A percentile compares a stretch with the other conserved stretches of the same genome.
These are phyloP conservation scores for Phoenix dactylifera DNA, from an alignment of 176 grass and related monocot species.

Conservation along the genomic window DNA sequence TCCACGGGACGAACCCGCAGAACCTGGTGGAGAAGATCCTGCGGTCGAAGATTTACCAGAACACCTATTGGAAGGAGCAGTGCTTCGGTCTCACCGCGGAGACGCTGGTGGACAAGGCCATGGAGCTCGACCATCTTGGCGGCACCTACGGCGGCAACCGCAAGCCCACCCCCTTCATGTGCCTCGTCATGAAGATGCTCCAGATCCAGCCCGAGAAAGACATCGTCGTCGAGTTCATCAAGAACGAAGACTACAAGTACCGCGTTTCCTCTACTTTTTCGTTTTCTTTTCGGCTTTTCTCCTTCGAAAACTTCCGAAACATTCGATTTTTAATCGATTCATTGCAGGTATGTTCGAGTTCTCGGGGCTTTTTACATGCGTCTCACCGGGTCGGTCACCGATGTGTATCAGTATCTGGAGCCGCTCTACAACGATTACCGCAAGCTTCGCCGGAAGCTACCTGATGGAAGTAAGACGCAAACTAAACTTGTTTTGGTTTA, in stretches of 20 bases:
- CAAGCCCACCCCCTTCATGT: slow-evolving; percentile 76
- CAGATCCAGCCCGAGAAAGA: slow-evolving; percentile 99
- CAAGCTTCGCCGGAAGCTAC: slow-evolving; percentile 66
- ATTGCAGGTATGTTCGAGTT: slow-evolving; percentile 61
- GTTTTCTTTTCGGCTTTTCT: neutral
- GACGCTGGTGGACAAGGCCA: slow-evolving; percentile 98
- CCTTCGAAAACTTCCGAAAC: neutral
- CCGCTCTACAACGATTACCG: slow-evolving; percentile 94
- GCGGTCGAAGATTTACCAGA: slow-evolving; percentile 91
- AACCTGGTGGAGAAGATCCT: slow-evolving; percentile 98
- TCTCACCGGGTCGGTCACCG: slow-evolving; percentile 60
- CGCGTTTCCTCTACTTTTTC: neutral
- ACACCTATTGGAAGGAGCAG: slow-evolving; percentile 92
- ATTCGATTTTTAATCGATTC: slow-evolving; percentile 1
- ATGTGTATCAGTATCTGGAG: slow-evolving; percentile 92
- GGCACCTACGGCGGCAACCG: slow-evolving; percentile 72
- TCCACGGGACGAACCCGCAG: slow-evolving; percentile 94
- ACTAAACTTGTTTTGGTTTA: no score
- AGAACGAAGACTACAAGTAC: slow-evolving; percentile 98
- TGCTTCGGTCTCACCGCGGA: slow-evolving; percentile 93
- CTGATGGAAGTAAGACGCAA: slow-evolving; percentile 53
- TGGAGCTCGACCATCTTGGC: slow-evolving; percentile 91
- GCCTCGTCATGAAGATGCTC: slow-evolving; percentile 95
- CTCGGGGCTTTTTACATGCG: slow-evolving; percentile 82
- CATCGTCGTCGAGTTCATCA: slow-evolving; percentile 97